Percentiles rank a stretch among this genome's conserved stretches.
Conservation (phyloP, 2,329 filamentous ascomycete species). For the Colletotrichum sp. region DNA sequence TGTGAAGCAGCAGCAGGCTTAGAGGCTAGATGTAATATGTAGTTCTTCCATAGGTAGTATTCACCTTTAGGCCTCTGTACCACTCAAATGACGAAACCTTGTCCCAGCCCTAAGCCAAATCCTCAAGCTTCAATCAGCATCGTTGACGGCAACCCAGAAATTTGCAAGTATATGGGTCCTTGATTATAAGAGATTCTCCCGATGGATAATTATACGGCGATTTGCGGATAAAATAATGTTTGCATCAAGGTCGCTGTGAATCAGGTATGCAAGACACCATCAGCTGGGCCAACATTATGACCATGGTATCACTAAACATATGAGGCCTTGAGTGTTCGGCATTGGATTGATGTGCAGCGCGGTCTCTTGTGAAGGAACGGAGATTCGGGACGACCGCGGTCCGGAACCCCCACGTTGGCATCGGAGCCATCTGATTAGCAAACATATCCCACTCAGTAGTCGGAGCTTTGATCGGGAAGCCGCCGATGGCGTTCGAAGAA, state of each 20-base stretch:
- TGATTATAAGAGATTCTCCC: background rate
- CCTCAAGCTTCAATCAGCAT: background rate
- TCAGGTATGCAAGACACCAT: fast-evolving
- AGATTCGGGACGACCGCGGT: background rate
- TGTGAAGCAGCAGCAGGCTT: background rate
- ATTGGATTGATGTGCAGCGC: background rate
- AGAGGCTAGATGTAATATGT: background rate
- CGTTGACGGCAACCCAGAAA: background rate
- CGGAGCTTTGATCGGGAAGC: background rate
- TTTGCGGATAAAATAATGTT: fast-evolving
- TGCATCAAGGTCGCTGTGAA: background rate
- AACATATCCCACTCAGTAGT: background rate
- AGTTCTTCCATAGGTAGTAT: background rate
- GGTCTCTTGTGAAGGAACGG: background rate
- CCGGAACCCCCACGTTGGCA: background rate
- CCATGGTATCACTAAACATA: fast-evolving
- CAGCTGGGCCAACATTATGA: background rate
- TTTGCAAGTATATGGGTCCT: background rate
- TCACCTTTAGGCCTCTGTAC: background rate
- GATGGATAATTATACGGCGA: background rate
- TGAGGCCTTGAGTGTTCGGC: background rate
- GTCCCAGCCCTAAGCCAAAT: background rate
- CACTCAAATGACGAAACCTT: background rate
- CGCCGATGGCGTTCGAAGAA: background rate
- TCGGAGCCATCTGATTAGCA: background rate